A percentile compares a stretch with the other conserved stretches of the same genome.
These are phyloP conservation scores for Catenaria anguillulae DNA, from an alignment of 371 early-diverging fungal genomes.

Conservation along the genomic window DNA sequence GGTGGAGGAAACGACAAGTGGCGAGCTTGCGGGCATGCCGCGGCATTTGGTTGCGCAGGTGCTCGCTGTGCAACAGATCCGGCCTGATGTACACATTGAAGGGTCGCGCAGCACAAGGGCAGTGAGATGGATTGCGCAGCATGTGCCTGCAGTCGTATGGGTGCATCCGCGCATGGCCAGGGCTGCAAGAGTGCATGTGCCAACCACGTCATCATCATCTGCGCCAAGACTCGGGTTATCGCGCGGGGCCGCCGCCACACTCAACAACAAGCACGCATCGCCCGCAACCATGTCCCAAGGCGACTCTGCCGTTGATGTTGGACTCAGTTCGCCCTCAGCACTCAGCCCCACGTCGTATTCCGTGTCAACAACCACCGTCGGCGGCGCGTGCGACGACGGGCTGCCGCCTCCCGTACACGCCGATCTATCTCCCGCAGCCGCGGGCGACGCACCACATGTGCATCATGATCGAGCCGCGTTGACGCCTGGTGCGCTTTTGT, in stretches of 20 bases:
- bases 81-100: not conserved
- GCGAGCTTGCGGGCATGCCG: not conserved
- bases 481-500: too few relatives aligned
- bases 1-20: not conserved
- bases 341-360: too few relatives aligned
- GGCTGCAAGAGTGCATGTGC: not conserved
- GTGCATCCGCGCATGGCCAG: not conserved
- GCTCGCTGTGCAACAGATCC: not conserved
- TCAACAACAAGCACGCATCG: too few relatives aligned
- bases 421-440: too few relatives aligned
- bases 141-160: not conserved
- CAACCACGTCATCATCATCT: not conserved
- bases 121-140: not conserved
- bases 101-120: not conserved
- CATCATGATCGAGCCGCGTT: too few relatives aligned
- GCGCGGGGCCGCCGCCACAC: not conserved
- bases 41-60: not conserved
- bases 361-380: too few relatives aligned
- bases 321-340: too few relatives aligned
- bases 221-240: not conserved
- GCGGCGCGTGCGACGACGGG: too few relatives aligned
- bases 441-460: too few relatives aligned
- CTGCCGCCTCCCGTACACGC: too few relatives aligned
- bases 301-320: too few relatives aligned
- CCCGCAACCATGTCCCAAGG: too few relatives aligned